Percentiles rank a stretch among this genome's conserved stretches.
Evolutionary conservation across 495 filamentous ascomycete species (phyloP).

Genomic region (Collariella sp.): DNA sequence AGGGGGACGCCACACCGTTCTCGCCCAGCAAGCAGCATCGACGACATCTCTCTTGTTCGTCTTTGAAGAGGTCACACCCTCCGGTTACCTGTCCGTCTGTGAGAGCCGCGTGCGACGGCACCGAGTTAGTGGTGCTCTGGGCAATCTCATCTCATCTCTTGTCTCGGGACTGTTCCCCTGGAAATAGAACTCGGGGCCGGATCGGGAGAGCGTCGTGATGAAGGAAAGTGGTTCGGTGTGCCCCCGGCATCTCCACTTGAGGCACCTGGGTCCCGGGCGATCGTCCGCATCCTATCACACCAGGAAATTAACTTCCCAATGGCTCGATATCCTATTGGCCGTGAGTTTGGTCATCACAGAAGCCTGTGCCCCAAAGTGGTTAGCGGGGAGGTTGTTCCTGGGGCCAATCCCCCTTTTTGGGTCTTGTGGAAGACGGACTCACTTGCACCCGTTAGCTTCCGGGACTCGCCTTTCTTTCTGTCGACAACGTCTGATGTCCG

Average conservation of each 20-base stretch:
- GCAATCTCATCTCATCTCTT: background rate
- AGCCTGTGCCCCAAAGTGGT: slow-evolving; percentile 13
- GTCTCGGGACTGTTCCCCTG: background rate
- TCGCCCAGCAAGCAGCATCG: too few relatives aligned
- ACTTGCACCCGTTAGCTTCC: background rate
- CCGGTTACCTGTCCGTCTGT: background rate
- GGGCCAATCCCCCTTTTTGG: slow-evolving; percentile 15
- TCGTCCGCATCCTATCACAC: slow-evolving; percentile 27
- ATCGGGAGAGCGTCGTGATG: background rate
- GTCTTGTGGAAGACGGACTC: slow-evolving; percentile 2
- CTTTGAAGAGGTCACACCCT: too few relatives aligned
- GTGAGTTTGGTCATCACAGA: slow-evolving; percentile 18
- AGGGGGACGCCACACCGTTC: too few relatives aligned
- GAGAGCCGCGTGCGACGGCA: background rate
- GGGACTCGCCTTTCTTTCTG: background rate
- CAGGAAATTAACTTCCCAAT: slow-evolving; percentile 25
- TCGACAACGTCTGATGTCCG: background rate
- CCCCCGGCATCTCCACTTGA: background rate
- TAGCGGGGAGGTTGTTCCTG: slow-evolving; percentile 10
- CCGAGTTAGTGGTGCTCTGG: background rate
- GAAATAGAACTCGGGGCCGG: background rate
- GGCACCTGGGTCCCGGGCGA: slow-evolving; percentile 10
- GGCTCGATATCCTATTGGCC: slow-evolving; percentile 24
- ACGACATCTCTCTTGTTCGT: too few relatives aligned
- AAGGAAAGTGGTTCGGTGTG: background rate